Evolutionary conservation across 2,329 filamentous ascomycete species (phyloP).

Genomic region (Drechslerella coelobrocha): DNA sequence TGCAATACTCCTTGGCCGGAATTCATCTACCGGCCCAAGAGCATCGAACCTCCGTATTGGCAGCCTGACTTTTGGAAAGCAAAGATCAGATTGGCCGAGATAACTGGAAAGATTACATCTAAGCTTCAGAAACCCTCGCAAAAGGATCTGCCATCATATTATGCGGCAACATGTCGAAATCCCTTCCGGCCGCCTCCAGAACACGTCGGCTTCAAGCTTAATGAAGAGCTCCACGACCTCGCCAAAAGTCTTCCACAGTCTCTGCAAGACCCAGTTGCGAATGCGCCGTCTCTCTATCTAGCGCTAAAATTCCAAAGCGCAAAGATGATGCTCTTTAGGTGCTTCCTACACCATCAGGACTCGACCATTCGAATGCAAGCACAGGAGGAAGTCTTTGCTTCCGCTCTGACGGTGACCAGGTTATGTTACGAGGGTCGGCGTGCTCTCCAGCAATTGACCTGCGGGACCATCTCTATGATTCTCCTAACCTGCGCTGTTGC

Average conservation of each 20-base stretch:
- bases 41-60: constrained; percentile 27
- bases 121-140: constrained; percentile 42
- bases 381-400: constrained; percentile 45
- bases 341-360: constrained; percentile 47
- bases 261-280: constrained; percentile 35
- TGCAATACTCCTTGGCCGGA: constrained; percentile 43
- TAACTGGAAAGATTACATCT: constrained; percentile 48
- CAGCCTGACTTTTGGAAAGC: constrained; percentile 43
- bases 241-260: constrained; percentile 27
- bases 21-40: constrained; percentile 33
- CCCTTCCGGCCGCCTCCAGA: constrained; percentile 45
- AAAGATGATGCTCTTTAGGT: constrained; percentile 49
- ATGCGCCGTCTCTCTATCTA: constrained; percentile 28
- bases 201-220: constrained; percentile 35
- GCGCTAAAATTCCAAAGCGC: constrained; percentile 46
- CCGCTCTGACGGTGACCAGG: constrained; percentile 38
- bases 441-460: constrained; percentile 27
- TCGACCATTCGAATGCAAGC: constrained; percentile 37
- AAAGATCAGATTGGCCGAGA: constrained; percentile 39
- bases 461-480: constrained; percentile 49
- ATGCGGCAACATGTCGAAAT: constrained; percentile 31
- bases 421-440: constrained; percentile 39
- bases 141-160: constrained; percentile 45
- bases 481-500: constrained; percentile 45
- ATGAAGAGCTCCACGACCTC: constrained; percentile 46